phyloP scores from a whole-genome alignment of 192 early-diverging fungal genomes.

The Coemansia sp. region DNA sequence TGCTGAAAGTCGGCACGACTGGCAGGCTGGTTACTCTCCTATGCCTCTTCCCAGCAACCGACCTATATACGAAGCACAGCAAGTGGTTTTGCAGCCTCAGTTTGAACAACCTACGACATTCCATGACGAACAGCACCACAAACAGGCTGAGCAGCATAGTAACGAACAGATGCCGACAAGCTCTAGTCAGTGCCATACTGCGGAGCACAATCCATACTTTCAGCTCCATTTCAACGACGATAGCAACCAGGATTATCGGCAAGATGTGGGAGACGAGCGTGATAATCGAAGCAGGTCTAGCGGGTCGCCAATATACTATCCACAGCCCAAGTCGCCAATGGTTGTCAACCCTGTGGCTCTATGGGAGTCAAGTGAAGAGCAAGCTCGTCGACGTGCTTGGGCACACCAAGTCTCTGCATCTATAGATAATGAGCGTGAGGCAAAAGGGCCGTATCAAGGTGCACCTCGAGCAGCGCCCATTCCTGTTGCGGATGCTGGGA shows the following conservation, averaged over 20 bases:
- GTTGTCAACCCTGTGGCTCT: slow-evolving; percentile 53
- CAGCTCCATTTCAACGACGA: neutral
- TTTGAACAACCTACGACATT: neutral
- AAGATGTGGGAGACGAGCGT: neutral
- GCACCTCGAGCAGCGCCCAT: neutral
- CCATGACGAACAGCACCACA: no score
- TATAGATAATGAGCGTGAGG: neutral
- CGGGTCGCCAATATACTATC: slow-evolving; percentile 43
- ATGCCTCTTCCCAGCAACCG: slow-evolving; percentile 29
- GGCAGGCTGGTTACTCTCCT: slow-evolving; percentile 16
- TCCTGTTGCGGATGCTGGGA: slow-evolving; percentile 8
- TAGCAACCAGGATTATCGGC: slow-evolving; percentile 4
- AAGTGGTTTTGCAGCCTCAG: slow-evolving; percentile 38
- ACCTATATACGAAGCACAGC: slow-evolving; percentile 46
- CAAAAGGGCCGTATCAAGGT: neutral
- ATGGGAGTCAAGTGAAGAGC: slow-evolving; percentile 51
- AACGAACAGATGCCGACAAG: no score
- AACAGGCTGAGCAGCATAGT: no score
- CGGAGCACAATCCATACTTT: no score
- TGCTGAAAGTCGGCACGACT: neutral
- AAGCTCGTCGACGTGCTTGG: slow-evolving; percentile 45
- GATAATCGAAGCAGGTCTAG: slow-evolving; percentile 18
- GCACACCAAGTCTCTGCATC: slow-evolving; percentile 28
- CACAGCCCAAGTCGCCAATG: slow-evolving; percentile 48
- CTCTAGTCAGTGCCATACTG: no score